These are phyloP conservation scores for Podospora pseudoanserina DNA, from an alignment of 495 filamentous ascomycete species.

Conservation along the genomic window DNA sequence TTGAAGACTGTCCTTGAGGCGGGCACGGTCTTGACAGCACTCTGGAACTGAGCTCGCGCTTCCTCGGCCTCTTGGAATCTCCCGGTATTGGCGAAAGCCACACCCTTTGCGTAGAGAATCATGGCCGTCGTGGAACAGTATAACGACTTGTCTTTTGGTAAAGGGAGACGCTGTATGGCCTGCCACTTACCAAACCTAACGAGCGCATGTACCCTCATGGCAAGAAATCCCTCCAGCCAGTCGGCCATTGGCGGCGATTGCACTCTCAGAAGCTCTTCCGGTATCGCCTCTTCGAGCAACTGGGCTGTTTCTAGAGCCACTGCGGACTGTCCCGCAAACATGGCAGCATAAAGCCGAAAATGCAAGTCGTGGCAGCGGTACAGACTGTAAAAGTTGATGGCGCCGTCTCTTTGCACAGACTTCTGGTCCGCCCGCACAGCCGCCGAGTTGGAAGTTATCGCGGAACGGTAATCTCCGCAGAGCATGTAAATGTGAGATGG, in stretches of 20 bases:
- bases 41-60: slow-evolving; percentile 44
- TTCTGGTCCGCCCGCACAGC: slow-evolving; percentile 61
- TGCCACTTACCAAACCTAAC: slow-evolving; percentile 66
- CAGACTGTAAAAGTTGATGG: slow-evolving; percentile 63
- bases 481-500: slow-evolving; percentile 66
- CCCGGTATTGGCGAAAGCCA: slow-evolving; percentile 57
- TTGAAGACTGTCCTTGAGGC: slow-evolving; percentile 59
- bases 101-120: slow-evolving; percentile 60
- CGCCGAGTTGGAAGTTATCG: slow-evolving; percentile 57
- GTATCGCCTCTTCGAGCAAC: slow-evolving; percentile 51
- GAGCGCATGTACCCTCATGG: slow-evolving; percentile 59
- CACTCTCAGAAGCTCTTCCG: slow-evolving; percentile 57
- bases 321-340: slow-evolving; percentile 60
- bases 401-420: slow-evolving; percentile 49
- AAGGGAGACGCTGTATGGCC: slow-evolving; percentile 48
- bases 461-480: slow-evolving; percentile 61
- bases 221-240: slow-evolving; percentile 64
- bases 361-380: slow-evolving; percentile 66
- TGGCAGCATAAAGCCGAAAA: slow-evolving; percentile 66
- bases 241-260: slow-evolving; percentile 67
- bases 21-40: slow-evolving; percentile 46
- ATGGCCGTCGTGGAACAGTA: slow-evolving; percentile 64
- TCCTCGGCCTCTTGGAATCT: slow-evolving; percentile 45
- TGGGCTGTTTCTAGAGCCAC: slow-evolving; percentile 54
- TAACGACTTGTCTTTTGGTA: slow-evolving; percentile 50